Percentiles rank a stretch among this genome's conserved stretches.
These are phyloP conservation scores for Cystobasidiopsis lactophilus DNA, from an alignment of 768 basidiomycete genomes.

Conservation along the genomic window DNA sequence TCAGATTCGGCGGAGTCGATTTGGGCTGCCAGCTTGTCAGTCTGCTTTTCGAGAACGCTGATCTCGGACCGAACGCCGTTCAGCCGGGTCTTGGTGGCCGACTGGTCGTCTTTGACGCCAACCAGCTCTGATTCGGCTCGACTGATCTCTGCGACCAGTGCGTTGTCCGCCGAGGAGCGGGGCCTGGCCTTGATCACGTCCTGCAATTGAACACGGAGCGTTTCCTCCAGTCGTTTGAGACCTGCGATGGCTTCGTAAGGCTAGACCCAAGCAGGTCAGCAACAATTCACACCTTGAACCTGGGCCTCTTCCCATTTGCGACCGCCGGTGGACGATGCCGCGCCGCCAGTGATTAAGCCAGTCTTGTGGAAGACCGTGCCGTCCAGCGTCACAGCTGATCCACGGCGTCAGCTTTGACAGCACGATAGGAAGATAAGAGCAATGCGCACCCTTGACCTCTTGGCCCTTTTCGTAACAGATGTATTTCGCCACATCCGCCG, in stretches of 20 bases:
- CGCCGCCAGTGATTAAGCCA: constrained; percentile 87
- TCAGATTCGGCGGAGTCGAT: constrained; percentile 37
- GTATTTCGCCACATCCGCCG: constrained; percentile 72
- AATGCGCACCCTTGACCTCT: constrained; percentile 69
- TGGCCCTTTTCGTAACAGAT: constrained; percentile 86
- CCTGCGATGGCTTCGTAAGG: constrained; percentile 20
- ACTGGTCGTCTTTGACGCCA: constrained; percentile 59
- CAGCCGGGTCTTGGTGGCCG: constrained; percentile 49
- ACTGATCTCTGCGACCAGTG: constrained; percentile 46
- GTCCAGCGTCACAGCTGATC: constrained; percentile 70
- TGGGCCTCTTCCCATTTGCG: constrained; percentile 77
- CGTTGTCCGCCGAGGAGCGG: constrained; percentile 26
- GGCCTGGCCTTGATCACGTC: constrained; percentile 72
- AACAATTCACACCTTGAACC: constrained; percentile 42
- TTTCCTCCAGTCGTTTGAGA: constrained; percentile 43
- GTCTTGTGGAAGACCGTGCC: constrained; percentile 95
- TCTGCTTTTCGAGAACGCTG: constrained; percentile 50
- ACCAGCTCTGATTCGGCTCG: constrained; percentile 56
- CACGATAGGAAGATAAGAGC: not conserved
- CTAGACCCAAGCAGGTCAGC: not conserved
- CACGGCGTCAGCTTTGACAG: not conserved
- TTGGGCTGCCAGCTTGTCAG: constrained; percentile 45
- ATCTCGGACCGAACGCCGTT: constrained; percentile 63
- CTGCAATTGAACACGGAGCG: constrained; percentile 46
- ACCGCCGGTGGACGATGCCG: constrained; percentile 23